phyloP scores from a whole-genome alignment of 129 eudicot species.

The Escallonia rubra region DNA sequence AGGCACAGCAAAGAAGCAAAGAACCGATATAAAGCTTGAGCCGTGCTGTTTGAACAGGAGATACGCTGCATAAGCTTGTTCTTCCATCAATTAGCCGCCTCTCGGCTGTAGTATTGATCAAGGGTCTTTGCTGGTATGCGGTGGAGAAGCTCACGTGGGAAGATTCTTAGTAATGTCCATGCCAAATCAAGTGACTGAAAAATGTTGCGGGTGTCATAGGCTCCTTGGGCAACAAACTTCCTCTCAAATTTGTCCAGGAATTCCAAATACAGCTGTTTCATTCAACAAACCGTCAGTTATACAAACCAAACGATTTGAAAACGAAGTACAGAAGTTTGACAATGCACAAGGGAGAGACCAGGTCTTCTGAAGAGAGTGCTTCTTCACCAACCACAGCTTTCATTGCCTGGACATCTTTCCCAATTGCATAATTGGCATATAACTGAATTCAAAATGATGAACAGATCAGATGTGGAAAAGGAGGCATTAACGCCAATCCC shows the following conservation, averaged over 20 bases:
- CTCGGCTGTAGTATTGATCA: slow-evolving; percentile 86
- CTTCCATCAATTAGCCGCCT: slow-evolving; percentile 42
- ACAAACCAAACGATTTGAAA: background rate
- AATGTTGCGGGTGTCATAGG: slow-evolving; percentile 90
- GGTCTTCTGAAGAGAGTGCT: slow-evolving; percentile 97
- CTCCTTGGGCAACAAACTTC: slow-evolving; percentile 98
- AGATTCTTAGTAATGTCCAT: slow-evolving; percentile 91
- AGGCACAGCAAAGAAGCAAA: slow-evolving; percentile 8
- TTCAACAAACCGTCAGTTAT: background rate
- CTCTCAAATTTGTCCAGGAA: slow-evolving; percentile 96
- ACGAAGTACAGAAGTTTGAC: too few species aligned
- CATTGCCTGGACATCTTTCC: slow-evolving; percentile 99
- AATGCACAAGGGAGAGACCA: slow-evolving; percentile 41
- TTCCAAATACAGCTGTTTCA: slow-evolving; percentile 75
- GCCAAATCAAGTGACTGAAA: slow-evolving; percentile 96
- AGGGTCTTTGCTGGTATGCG: slow-evolving; percentile 99
- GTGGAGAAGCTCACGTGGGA: slow-evolving; percentile 97
- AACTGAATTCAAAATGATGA: slow-evolving; percentile 36
- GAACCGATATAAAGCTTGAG: slow-evolving; percentile 5
- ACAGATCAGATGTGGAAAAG: background rate
- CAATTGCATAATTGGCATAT: slow-evolving; percentile 96
- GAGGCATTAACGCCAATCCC: background rate
- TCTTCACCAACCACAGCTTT: slow-evolving; percentile 99
- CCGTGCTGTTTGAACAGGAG: background rate
- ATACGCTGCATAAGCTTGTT: slow-evolving; percentile 7